Base-by-base conservation (phyloP, 306 rosid genomes). In the Quercus wislizeni region DNA sequence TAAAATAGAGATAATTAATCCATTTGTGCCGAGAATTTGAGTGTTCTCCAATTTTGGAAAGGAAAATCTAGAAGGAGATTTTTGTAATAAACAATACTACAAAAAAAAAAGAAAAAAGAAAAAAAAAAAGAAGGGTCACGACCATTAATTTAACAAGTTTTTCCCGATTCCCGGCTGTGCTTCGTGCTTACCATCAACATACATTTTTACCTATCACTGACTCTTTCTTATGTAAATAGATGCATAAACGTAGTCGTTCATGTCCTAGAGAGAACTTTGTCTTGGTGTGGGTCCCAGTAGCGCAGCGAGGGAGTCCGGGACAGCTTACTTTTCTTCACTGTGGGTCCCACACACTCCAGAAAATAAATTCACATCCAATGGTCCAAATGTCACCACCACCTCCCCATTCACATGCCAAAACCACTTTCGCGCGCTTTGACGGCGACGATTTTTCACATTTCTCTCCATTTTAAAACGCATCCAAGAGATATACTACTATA, bases 401-500 rank as follows among this genome's bases (percentile, higher is more conserved):
- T n/a, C 54, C 25, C 25, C 28, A n/a, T 13, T 69, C n/a, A 0
- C 35, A 38, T 52, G 64, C 77, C n/a, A 41, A 65, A 76, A 46
- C 76, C 63, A 49, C 83, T 54, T 57, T 31, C 49, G 21, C 67
- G 77, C 69, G 79, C 86, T 79, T 89, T 77, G 84, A 91, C 96
- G 93, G 88, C 92, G 90, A 78, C 93, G 92, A 82, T 79, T 84
- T 84, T 90, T 59, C 80, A 82, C 94, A 79, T 72, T 82, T 79
- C 59, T 71, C 69, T 59, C 1, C 38, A 70, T 5, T 69, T 57
- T 30, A 59, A 61, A 43, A 30, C 41, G 15, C 31, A 33, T 35
- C 3, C 31, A 72, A 18, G 28, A 25, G 23, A 67, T 38, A 10
- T 4, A 2, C 41, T 35, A 25, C 2, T 25, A 35, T 35, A 38